Evolutionary conservation across 441 rosid genomes (phyloP), one percentile per base, ranked within the genome.

Genomic region (Melastoma candidum): DNA sequence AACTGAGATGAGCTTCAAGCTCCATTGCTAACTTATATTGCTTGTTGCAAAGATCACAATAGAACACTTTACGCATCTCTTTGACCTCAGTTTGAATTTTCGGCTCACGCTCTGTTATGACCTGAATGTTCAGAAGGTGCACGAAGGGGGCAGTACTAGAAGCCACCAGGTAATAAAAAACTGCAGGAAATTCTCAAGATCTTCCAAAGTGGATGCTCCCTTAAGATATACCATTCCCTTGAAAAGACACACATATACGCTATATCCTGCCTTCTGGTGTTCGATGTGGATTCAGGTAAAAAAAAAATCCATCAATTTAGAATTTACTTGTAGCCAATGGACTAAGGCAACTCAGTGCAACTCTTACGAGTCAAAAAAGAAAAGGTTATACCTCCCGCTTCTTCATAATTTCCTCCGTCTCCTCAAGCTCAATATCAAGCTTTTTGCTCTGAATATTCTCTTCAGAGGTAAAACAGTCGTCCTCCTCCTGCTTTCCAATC

Each of bases 51-150:
- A 92, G 98, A 57, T 85, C 95, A 68, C 97, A 92, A 50, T 65
- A 86, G 68, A 92, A 92, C 59, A 84, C 95, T 75, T 82, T 92
- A 10, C 72, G 83, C 49, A 86, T 92, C 63, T 92, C 98, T 75
- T 83, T 83, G 44, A 92, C 96, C 76, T 87, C 95, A 45, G 77
- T 82, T 68, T 85, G 92, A 73, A 92, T 92, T 84, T 88, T 92
- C 76, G 79, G 95, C 88, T 92, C 98, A 56, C 97, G 92, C 71
- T 82, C 97, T 71, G 97, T 95, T 49, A 86, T 60, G 62, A 88
- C 97, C 98, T 88, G 98, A 78, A 92, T 92, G 81, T 82, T 86
- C 94, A 92, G 80, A 92, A 92, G 72, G 83, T 86, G 94, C 81
- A 88, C 81, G 92, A 85, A 88, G 97, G 92, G 69, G 69, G 98